phyloP scores from a whole-genome alignment of 1,139 yeast genomes.

The Tardiomyces depauwii region DNA sequence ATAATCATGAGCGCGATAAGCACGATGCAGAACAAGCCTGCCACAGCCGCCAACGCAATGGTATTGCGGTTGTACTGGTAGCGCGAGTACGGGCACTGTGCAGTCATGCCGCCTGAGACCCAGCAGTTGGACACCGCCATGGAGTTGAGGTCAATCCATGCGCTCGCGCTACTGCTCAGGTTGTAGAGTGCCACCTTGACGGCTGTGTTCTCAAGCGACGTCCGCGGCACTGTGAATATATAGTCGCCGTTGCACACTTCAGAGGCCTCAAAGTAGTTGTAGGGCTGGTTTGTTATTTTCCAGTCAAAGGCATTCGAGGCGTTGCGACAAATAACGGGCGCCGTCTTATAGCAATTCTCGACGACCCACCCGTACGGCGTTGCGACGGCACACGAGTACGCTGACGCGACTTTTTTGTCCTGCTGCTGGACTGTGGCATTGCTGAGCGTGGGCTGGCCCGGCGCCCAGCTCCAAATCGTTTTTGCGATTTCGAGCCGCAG shows the following conservation, averaged over 20 bases:
- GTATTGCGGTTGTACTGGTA: slow-evolving; percentile 46
- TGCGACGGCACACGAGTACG: slow-evolving; percentile 46
- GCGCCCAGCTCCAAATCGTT: slow-evolving; percentile 65
- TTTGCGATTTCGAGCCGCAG: slow-evolving; percentile 23
- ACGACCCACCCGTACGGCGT: slow-evolving; percentile 43
- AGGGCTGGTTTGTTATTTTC: slow-evolving; percentile 28
- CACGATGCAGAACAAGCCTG: slow-evolving; percentile 46
- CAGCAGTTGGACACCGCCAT: slow-evolving; percentile 66
- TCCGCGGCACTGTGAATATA: slow-evolving; percentile 46
- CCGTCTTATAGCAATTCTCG: slow-evolving; percentile 48
- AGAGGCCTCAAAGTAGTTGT: slow-evolving; percentile 44
- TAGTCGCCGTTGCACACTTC: slow-evolving; percentile 41
- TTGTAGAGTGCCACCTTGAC: slow-evolving; percentile 20
- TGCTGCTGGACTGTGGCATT: neutral
- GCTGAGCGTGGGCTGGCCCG: slow-evolving; percentile 35
- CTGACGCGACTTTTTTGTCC: neutral
- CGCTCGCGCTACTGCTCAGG: slow-evolving; percentile 26
- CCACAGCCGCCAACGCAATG: slow-evolving; percentile 55
- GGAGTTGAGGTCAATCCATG: slow-evolving; percentile 84
- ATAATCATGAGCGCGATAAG: slow-evolving; percentile 30
- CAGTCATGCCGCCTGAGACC: slow-evolving; percentile 75
- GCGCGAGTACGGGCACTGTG: slow-evolving; percentile 66
- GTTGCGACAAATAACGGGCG: slow-evolving; percentile 47
- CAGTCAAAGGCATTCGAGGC: slow-evolving; percentile 34
- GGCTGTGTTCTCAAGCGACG: slow-evolving; percentile 35